Base-by-base conservation (phyloP, 1,284 basidiomycete species). In the Fomitopsis palustris region DNA sequence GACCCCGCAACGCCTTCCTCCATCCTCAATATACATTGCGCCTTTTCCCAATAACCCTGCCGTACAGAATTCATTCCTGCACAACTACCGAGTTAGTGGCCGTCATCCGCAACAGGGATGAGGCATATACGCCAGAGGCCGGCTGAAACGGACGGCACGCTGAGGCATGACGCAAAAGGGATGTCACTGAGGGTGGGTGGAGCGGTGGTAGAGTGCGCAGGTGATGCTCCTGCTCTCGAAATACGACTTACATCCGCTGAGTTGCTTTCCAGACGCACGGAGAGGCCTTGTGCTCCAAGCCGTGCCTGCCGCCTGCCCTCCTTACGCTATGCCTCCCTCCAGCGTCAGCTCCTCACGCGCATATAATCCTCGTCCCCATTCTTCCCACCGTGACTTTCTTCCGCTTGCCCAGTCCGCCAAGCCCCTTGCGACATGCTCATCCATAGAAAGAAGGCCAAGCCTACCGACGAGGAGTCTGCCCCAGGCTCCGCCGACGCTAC, bases 401-500 rank as follows among this genome's bases (percentile, higher is more conserved):
- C 49, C 49, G 31, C 29, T 17, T 8, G 49, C 29, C 6, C 17
- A 19, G 8, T 29, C 49, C 72, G 35, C 59, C 73, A 31, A 47
- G 38, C 72, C 25, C 49, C 37, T 39, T n/a, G n/a, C 29, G 57
- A 58, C 25, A 53, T 58, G 57, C 42, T 58, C 57, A 43, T 19
- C 25, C 57, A 42, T 41, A 54, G 45, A 31, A 49, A 45, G 31
- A 59, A 59, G 43, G 42, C 52, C n/a, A 21, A 38, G 31, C 52
- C 57, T 27, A 23, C n/a, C 4, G 57, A 59, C 43, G 53, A 59
- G 21, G 57, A 59, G 45, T 39, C 57, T 51, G 42, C 53, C 14
- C n/a, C 42, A 10, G 49, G 38, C 39, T 23, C 52, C 31, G 14
- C 43, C 41, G 25, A 47, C 21, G 39, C n/a, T 16, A 39, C 16